A percentile compares a stretch with the other conserved stretches of the same genome.
phyloP scores from a whole-genome alignment of 2,329 filamentous ascomycete species.

The Monascus ruber region DNA sequence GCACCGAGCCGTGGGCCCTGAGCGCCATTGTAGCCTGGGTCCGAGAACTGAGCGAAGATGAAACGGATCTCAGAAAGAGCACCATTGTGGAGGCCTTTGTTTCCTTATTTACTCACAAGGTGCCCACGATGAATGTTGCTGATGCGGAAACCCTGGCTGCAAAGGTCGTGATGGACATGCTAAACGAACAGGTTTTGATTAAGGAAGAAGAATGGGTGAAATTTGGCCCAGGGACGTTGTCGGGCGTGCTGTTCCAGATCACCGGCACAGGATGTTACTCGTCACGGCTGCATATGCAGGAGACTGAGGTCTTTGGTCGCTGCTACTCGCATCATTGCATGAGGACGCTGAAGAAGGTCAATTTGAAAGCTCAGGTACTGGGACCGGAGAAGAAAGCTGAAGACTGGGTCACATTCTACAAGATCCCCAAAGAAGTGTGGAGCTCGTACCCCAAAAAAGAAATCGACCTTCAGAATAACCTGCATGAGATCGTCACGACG shows the following conservation, averaged over 20 bases:
- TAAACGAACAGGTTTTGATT: conserved; percentile 63
- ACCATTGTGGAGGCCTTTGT: conserved; percentile 80
- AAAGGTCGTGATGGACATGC: conserved; percentile 69
- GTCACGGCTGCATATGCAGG: conserved; percentile 61
- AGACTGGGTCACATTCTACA: conserved; percentile 86
- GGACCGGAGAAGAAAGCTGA: conserved; percentile 58
- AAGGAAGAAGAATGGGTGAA: conserved; percentile 97
- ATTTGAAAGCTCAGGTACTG: conserved; percentile 61
- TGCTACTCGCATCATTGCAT: conserved; percentile 95
- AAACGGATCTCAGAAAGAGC: conserved; percentile 74
- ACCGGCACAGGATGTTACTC: conserved; percentile 89
- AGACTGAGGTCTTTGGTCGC: conserved; percentile 50
- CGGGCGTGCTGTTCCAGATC: conserved; percentile 85
- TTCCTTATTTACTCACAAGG: conserved; percentile 82
- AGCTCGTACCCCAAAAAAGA: conserved; percentile 71
- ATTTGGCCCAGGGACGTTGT: conserved; percentile 67
- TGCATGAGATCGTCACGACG: conserved; percentile 89
- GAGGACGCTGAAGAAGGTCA: conserved; percentile 87
- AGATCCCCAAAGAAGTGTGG: conserved; percentile 64
- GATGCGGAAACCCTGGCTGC: conserved; percentile 82
- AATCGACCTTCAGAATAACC: conserved; percentile 79
- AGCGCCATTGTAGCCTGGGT: conserved; percentile 83
- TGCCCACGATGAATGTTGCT: conserved; percentile 96
- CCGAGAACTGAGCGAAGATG: conserved; percentile 78
- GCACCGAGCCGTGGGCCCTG: conserved; percentile 82